Evolutionary conservation across 768 basidiomycete genomes (phyloP).

Genomic region (Kwoniella heveanensis): DNA sequence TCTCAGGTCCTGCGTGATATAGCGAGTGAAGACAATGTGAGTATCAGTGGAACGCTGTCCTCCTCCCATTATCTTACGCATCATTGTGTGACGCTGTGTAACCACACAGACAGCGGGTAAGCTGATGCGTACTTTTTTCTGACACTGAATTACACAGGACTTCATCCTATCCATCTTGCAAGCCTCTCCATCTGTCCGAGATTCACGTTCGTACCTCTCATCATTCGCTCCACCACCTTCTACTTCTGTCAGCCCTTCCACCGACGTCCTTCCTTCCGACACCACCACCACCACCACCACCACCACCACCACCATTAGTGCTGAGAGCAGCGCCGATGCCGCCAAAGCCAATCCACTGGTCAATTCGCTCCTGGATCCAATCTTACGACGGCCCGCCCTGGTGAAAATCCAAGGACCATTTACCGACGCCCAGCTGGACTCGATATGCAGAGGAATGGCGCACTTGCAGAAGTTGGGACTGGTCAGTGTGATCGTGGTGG

Average conservation of each 20-base stretch:
- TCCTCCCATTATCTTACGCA: no score
- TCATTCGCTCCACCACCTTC: constrained; percentile 76
- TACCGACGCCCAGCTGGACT: constrained; percentile 86
- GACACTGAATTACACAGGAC: constrained; percentile 63
- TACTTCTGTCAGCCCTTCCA: constrained; percentile 50
- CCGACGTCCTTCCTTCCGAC: constrained; percentile 32
- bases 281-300: constrained; percentile 46
- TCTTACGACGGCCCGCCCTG: constrained; percentile 80
- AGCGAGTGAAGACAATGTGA: constrained; percentile 21
- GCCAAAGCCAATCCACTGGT: constrained; percentile 56
- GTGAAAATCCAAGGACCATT: constrained; percentile 98
- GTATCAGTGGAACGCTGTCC: no score
- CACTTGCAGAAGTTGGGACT: constrained; percentile 95
- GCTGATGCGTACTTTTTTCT: not conserved
- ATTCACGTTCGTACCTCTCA: constrained; percentile 84
- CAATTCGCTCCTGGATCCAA: constrained; percentile 70
- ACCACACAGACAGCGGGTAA: no score
- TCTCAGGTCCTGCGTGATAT: constrained; percentile 18
- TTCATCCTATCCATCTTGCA: constrained; percentile 93
- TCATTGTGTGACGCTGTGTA: not conserved
- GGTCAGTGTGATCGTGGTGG: constrained; percentile 91
- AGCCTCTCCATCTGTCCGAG: constrained; percentile 86
- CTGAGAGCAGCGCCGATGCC: constrained; percentile 21
- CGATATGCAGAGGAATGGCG: constrained; percentile 88
- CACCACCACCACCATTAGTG: constrained; percentile 36